Percentiles rank a stretch among this genome's conserved stretches.
phyloP scores from a whole-genome alignment of 495 filamentous ascomycete species.

The Aspergillus kassunensis region DNA sequence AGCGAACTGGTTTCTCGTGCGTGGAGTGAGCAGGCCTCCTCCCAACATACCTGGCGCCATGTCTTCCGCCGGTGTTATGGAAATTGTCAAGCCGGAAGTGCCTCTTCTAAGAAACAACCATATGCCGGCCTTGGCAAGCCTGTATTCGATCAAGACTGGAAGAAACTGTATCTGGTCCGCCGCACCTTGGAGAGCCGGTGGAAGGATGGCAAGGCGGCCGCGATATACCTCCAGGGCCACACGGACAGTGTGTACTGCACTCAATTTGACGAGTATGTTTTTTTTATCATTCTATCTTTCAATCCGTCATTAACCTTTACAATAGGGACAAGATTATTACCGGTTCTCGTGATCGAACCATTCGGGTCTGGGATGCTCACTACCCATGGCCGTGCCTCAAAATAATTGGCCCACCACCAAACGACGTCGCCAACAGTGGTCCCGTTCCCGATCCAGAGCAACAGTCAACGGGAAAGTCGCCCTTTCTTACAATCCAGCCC shows the following conservation, averaged over 20 bases:
- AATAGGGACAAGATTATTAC: conserved; percentile 87
- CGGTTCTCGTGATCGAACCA: conserved; percentile 89
- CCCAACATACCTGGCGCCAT: conserved; percentile 70
- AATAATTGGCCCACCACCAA: conserved; percentile 60
- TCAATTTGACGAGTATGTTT: conserved; percentile 88
- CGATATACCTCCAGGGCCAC: conserved; percentile 88
- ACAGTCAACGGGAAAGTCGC: conserved; percentile 37
- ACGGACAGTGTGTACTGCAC: conserved; percentile 94
- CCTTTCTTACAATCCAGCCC: conserved; percentile 45
- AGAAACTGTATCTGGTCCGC: conserved; percentile 73
- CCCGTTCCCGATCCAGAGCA: conserved; percentile 37
- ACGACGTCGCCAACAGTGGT: conserved; percentile 22
- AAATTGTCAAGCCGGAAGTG: conserved; percentile 36
- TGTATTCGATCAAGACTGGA: conserved; percentile 67
- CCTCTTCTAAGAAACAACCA: conserved; percentile 39
- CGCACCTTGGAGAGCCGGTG: conserved; percentile 72
- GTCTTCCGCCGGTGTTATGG: conserved; percentile 68
- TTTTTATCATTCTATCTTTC: too few species aligned
- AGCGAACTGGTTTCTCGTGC: conserved; percentile 56
- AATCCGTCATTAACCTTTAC: not conserved
- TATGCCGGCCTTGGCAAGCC: conserved; percentile 49
- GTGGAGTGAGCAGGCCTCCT: conserved; percentile 61
- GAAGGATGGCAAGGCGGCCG: conserved; percentile 69
- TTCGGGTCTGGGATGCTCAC: conserved; percentile 91
- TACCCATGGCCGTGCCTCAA: conserved; percentile 73